Base-by-base conservation (phyloP, 164 flowering plant species). In the Nymphaea thermarum region DNA sequence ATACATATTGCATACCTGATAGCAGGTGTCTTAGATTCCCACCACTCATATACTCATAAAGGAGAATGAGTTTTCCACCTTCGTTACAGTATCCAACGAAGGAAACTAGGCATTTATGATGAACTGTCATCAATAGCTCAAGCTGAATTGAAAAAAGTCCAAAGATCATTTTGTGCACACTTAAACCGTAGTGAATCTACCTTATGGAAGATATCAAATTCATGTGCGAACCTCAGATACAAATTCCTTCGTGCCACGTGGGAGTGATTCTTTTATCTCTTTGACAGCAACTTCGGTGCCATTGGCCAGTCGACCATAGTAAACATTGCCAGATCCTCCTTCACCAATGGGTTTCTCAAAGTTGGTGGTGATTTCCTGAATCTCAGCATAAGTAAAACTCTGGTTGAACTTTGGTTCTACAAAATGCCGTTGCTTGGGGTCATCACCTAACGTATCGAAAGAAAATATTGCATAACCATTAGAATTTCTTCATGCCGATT, bases 41-140 rank as follows among this genome's bases (percentile, higher is more conserved):
- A 68, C 79, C 75, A 14, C 79, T 69, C 87, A 83, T 80, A 75
- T 70, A 80, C 68, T 83, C 89, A 67, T 83, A 81, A n/a, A 85
- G 70, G 44, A 82, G 76, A 3, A 67, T 84, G 72, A 74, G 51
- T 66, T 77, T 65, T 2, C 43, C 47, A 61, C 70, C 81, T 55
- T 83, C 83, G 65, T 79, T 66, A 18, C 83, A 82, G 63, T 79
- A 83, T 0, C 89, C 87, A 71, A 83, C 64, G 16, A 83, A 79
- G 44, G 75, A 69, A 7, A 76, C 78, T 71, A 85, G 71, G 68
- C 81, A 80, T 65, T 71, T 77, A 68, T 84, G 89, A 65, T 82
- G 80, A 68, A 84, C 79, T 69, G 69, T 78, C 67, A 73, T 70
- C 17, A 85, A 74, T 17, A 79, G 79, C 57, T 75, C 62, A 5